Base-by-base conservation (phyloP, 2,329 filamentous ascomycete species). In the Tolypocladium pustulatum region DNA sequence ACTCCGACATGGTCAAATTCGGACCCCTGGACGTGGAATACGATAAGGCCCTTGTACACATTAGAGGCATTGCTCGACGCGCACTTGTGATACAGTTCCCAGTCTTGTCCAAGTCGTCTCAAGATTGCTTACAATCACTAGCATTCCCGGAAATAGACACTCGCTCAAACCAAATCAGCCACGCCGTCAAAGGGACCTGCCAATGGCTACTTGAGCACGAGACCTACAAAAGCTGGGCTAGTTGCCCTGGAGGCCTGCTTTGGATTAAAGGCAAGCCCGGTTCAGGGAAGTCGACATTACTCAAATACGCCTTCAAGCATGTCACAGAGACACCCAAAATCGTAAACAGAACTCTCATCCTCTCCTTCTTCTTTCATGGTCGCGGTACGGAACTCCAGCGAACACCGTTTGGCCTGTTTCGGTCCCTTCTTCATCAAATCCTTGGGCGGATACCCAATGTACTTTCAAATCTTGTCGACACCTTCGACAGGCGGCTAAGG, bases 311-410 rank as follows among this genome's bases (percentile, higher is more conserved):
- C 1, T 64, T 76, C 15, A 61, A 72, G 15, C 27, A 30, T 32
- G 13, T 4, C 25, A n/a, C 1, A 3, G 13, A 27, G 13, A 1
- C 13, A 8, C 15, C 8, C 46, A 15, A 30, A 17, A 32, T 20
- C 15, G 8, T 8, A 25, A n/a, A 27, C 25, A n/a, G 5, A 9
- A 51, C 15, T 15, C 25, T 32, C 27, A 12, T 51, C 15, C 15
- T 51, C 13, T 51, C 46, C 15, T 75, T 75, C 64, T 75, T 75
- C 62, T 74, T 76, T 56, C 67, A 74, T 22, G 68, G 61, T 8
- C 67, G 67, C 3, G 71, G 73, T 9, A 38, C 59, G 17, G 41
- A 63, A 10, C 64, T 75, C 4, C 69, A 76, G 61, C 72, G 64
- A 56, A 64, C 65, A 0, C 65, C 60, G 1, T 37, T 71, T 1